These are phyloP conservation scores for Fusarium staphyleae DNA, from an alignment of 2,329 filamentous ascomycete species.

Conservation along the genomic window DNA sequence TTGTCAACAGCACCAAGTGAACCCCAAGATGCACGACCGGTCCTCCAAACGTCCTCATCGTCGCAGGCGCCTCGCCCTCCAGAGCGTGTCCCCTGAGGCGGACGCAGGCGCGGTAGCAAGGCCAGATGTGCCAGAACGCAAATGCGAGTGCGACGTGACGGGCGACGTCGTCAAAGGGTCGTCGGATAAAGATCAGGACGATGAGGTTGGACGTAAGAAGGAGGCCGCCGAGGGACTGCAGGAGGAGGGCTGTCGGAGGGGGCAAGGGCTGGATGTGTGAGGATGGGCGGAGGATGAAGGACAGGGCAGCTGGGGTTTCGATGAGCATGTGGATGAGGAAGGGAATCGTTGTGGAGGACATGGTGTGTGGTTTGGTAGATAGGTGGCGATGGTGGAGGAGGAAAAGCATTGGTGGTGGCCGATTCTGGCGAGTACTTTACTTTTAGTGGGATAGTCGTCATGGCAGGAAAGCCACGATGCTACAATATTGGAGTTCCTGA, in stretches of 20 bases:
- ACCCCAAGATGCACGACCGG: conserved; percentile 54
- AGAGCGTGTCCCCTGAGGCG: conserved; percentile 42
- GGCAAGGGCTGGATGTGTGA: conserved; percentile 53
- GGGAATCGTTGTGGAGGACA: conserved; percentile 36
- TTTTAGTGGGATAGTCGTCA: neutral
- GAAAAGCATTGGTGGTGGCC: neutral
- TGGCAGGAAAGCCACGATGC: neutral
- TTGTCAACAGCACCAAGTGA: conserved; percentile 49
- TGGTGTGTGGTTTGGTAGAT: neutral
- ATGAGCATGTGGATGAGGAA: conserved; percentile 50
- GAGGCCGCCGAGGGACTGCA: conserved; percentile 57
- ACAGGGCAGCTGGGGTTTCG: conserved; percentile 53
- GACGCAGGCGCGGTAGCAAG: conserved; percentile 52
- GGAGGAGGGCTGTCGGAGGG: conserved; percentile 50
- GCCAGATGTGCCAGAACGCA: conserved; percentile 59
- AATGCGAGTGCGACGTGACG: conserved; percentile 50
- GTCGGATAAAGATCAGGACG: conserved; percentile 47
- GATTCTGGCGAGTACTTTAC: neutral
- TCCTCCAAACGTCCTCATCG: conserved; percentile 51
- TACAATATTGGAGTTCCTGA: neutral
- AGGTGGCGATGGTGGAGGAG: neutral
- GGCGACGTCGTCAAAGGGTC: conserved; percentile 44
- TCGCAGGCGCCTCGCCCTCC: conserved; percentile 5
- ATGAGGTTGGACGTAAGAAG: conserved; percentile 55
- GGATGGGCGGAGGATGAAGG: conserved; percentile 54